Conservation (phyloP, 1,139 yeast species). For the Sugiyamaella pinicola region DNA sequence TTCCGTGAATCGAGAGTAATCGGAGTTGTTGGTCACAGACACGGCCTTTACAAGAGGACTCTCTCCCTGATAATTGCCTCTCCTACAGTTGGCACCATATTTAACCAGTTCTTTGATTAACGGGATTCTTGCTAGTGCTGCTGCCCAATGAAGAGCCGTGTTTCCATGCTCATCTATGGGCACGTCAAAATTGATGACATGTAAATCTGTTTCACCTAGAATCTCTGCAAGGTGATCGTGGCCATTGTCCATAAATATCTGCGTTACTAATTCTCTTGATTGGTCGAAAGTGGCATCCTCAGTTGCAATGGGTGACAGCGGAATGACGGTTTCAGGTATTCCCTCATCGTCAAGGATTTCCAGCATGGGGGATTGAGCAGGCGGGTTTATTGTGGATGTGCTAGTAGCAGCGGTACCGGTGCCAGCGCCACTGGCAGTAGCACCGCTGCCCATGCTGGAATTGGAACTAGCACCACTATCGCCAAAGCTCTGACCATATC, state of each 20-base stretch:
- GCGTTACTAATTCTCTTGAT: constrained; percentile 59
- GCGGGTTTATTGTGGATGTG: background rate
- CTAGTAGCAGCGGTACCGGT: constrained; percentile 5
- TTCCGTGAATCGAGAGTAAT: constrained; percentile 69
- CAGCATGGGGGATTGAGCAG: constrained; percentile 3
- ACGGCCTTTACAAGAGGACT: constrained; percentile 88
- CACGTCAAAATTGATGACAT: constrained; percentile 64
- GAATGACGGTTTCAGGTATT: constrained; percentile 32
- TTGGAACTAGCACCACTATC: background rate
- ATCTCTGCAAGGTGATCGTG: constrained; percentile 27
- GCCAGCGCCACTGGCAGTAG: background rate
- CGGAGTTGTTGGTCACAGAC: constrained; percentile 83
- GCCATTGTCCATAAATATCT: constrained; percentile 42
- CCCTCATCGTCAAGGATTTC: constrained; percentile 29
- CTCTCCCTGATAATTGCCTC: constrained; percentile 85
- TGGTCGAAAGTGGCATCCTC: constrained; percentile 47
- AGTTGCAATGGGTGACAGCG: constrained; percentile 56
- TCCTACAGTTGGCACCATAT: constrained; percentile 65
- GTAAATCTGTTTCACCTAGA: constrained; percentile 23
- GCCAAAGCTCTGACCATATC: background rate
- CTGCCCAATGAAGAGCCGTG: constrained; percentile 94
- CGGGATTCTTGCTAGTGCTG: constrained; percentile 79
- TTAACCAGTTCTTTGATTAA: constrained; percentile 72
- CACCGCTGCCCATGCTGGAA: background rate
- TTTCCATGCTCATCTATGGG: constrained; percentile 93